These are phyloP conservation scores for Cyclostephanos invisitatus DNA, from an alignment of 108 stramenopile genomes.

Conservation along the genomic window DNA sequence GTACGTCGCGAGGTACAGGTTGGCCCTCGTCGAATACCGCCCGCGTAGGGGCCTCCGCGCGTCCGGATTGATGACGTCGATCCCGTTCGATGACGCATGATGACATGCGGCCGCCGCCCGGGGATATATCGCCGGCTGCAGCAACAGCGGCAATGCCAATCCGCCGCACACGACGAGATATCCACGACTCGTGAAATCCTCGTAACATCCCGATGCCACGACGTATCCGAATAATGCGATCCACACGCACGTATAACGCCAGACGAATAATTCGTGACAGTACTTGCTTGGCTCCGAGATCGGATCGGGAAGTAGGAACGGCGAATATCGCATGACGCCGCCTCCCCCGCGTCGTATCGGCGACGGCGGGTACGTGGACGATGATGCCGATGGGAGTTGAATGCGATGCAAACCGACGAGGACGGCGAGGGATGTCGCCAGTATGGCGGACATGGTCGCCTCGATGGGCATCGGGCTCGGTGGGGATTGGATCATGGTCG, in stretches of 20 bases:
- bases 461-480: slow-evolving; percentile 33
- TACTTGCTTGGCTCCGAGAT: slow-evolving; percentile 70
- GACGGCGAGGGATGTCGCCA: slow-evolving; percentile 71
- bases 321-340: too few relatives aligned
- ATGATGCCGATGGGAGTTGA: slow-evolving; percentile 43
- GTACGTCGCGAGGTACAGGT: slow-evolving; percentile 90
- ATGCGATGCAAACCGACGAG: slow-evolving; percentile 60
- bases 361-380: too few relatives aligned
- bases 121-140: slow-evolving; percentile 85
- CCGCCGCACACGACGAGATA: slow-evolving; percentile 78
- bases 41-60: slow-evolving; percentile 57
- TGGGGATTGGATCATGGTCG: not conserved
- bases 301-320: slow-evolving; percentile 50
- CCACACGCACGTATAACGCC: slow-evolving; percentile 85
- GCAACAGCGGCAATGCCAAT: slow-evolving; percentile 76
- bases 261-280: slow-evolving; percentile 75
- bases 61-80: slow-evolving; percentile 62
- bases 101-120: slow-evolving; percentile 52
- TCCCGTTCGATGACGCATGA: slow-evolving; percentile 11
- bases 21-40: slow-evolving; percentile 91
- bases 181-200: slow-evolving; percentile 73
- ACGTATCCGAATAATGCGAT: slow-evolving; percentile 75
- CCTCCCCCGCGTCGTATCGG: too few relatives aligned
- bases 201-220: slow-evolving; percentile 81
- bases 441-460: slow-evolving; percentile 64